Evolutionary conservation across 352 stramenopile species (phyloP).

Genomic region (Aphanomyces cochlioides): DNA sequence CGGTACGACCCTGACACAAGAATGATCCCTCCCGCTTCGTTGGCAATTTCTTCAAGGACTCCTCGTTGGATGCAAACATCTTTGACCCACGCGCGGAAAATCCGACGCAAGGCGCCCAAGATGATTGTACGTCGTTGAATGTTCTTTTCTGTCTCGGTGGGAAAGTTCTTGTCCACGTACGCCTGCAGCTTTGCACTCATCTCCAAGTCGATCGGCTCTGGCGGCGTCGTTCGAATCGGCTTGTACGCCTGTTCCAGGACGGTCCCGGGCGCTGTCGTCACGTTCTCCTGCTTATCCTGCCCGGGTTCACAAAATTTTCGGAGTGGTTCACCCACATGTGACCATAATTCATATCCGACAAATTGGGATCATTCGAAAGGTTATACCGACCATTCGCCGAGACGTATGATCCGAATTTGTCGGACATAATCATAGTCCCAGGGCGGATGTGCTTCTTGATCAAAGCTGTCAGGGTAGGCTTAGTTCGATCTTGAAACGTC

Average conservation of each 20-base stretch:
- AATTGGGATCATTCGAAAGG: too few relatives aligned
- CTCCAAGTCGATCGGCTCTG: constrained; percentile 78
- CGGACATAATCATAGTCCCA: too few relatives aligned
- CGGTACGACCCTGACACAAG: constrained; percentile 92
- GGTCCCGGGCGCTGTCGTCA: constrained; percentile 13
- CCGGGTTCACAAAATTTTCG: too few relatives aligned
- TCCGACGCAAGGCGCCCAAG: constrained; percentile 73
- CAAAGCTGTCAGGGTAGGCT: too few relatives aligned
- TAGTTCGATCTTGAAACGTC: too few relatives aligned
- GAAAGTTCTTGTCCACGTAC: constrained; percentile 80
- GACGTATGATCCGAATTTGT: too few relatives aligned
- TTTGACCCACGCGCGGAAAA: constrained; percentile 85
- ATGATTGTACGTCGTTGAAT: constrained; percentile 84
- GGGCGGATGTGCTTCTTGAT: too few relatives aligned
- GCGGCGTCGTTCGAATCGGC: constrained; percentile 80
- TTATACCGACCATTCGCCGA: too few relatives aligned
- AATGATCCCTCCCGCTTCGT: constrained; percentile 82
- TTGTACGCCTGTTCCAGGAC: constrained; percentile 87
- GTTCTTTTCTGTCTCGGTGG: constrained; percentile 71
- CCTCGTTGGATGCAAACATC: constrained; percentile 76
- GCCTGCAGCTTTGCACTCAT: constrained; percentile 71
- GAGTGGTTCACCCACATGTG: too few relatives aligned
- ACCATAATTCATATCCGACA: too few relatives aligned
- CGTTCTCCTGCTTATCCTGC: constrained; percentile 2
- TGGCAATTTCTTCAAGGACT: constrained; percentile 80